Evolutionary conservation across 176 grass and related monocot species (phyloP).

Genomic region (Melocanna baccifera): DNA sequence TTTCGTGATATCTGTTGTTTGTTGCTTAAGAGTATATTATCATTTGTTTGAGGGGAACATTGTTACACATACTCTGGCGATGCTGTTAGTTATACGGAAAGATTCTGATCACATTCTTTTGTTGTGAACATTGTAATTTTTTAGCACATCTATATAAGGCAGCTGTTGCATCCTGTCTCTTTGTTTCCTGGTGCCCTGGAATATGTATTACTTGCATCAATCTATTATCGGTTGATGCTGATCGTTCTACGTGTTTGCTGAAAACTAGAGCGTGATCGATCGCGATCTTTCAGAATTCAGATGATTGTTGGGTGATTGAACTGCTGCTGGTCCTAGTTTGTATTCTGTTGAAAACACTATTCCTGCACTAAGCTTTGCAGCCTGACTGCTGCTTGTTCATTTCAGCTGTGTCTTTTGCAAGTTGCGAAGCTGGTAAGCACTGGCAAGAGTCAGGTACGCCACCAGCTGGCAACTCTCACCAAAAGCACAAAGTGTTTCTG

Average conservation of each 20-base stretch:
- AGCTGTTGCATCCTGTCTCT: neutral
- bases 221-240: neutral
- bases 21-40: conserved; percentile 54
- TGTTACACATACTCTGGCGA: conserved; percentile 15
- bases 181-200: neutral
- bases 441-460: neutral
- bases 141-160: neutral
- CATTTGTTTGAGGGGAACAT: conserved; percentile 31
- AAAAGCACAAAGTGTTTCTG: neutral
- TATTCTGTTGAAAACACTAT: neutral
- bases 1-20: conserved; percentile 38
- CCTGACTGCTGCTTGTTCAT: neutral
- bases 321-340: neutral
- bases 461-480: neutral
- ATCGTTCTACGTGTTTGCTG: neutral
- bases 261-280: neutral
- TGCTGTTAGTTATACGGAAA: conserved; percentile 41
- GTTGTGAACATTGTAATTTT: conserved; percentile 21
- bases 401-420: neutral
- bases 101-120: conserved; percentile 38
- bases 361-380: neutral
- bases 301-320: neutral
- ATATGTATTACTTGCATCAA: neutral
- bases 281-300: neutral
- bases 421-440: neutral